Evolutionary conservation across 1,139 yeast genomes (phyloP).

Genomic region (Magnusiomyces magnusii): DNA sequence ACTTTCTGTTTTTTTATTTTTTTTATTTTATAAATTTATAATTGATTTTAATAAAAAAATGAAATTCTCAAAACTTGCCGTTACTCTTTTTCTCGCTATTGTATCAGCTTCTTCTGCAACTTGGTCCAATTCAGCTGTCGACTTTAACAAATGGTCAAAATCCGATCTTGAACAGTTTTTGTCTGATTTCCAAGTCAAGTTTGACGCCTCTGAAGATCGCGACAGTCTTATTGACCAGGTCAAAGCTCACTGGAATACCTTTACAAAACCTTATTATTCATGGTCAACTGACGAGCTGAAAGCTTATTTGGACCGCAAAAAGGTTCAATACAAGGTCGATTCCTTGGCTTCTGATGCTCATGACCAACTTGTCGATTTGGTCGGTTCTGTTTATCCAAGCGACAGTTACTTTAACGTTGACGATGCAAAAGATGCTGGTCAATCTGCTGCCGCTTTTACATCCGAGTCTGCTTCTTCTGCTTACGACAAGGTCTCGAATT

Average conservation of each 20-base stretch:
- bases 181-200: neutral
- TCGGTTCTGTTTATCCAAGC: neutral
- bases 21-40: no score
- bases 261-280: neutral
- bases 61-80: neutral
- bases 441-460: neutral
- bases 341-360: neutral
- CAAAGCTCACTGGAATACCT: conserved; percentile 3
- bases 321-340: neutral
- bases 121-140: neutral
- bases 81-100: neutral
- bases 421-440: neutral
- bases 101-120: neutral
- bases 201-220: neutral
- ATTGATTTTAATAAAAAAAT: neutral
- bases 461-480: neutral
- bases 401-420: neutral
- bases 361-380: neutral
- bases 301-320: neutral
- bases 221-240: neutral
- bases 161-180: conserved; percentile 1
- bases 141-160: conserved; percentile 1
- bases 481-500: conserved; percentile 5
- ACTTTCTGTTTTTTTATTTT: neutral
- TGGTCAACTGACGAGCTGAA: neutral